Evolutionary conservation across 1,139 yeast species (phyloP), one percentile per base, ranked within the genome.

Genomic region (Suhomyces anneliseae): DNA sequence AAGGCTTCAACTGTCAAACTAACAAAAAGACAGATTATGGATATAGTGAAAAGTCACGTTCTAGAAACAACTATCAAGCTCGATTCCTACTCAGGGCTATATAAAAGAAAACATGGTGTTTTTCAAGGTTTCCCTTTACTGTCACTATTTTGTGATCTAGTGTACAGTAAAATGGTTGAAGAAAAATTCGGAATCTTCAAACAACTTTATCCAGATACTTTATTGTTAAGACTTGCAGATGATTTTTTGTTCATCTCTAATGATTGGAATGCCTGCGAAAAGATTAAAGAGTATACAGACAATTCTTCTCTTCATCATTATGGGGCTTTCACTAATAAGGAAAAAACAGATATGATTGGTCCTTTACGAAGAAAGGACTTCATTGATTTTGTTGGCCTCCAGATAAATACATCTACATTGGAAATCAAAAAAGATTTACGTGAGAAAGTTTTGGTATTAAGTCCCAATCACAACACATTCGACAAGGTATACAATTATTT

Each of bases 41-140:
- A 11, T 29, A 9, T 29, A 9, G 32, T 29, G 9, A 11, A 29
- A 11, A 29, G 32, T 11, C 32, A 29, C 7, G 32, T 29, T 29
- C 7, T 9, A 9, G 11, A 29, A 9, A 29, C 32, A 29, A 29
- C 9, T 1, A 29, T 29, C 32, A 29, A 11, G 4, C 11, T 29
- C 9, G 32, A 29, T 29, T 29, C 24, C 3, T 19, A 19, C 24
- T 19, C 32, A 11, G 32, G 32, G n/a, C 9, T 57, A 8, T 72
- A 54, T 51, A 62, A 65, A 27, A 72, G 96, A 49, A 76, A 67
- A 36, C 66, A 72, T 9, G 99, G 99, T 0, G 77, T 93, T 0
- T 93, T 87, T 45, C 99, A 93, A 65, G 99, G 99, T 0, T 82
- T 90, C 7, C 82, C 86, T 1, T 65, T 92, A 12, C 95, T 96